Base-by-base conservation (phyloP, 352 stramenopile species). In the Aphanomyces euteiches region DNA sequence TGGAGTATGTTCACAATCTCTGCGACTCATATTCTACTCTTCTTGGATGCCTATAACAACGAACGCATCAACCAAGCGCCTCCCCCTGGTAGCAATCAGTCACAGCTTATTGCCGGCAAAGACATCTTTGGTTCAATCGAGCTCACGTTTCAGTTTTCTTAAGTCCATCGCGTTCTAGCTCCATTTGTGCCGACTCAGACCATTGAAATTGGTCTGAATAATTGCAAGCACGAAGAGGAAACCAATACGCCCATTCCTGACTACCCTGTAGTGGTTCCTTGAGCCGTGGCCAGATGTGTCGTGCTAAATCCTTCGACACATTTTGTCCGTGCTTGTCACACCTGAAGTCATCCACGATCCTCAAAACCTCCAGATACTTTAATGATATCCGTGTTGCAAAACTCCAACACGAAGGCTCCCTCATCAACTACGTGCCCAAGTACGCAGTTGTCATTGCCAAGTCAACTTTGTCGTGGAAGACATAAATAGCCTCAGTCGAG, bases 301-400 rank as follows among this genome's bases (percentile, higher is more conserved):
- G 86, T 54, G 74, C 83, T 54, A 97, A 97, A 78, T 88, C 78
- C 1, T 96, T 97, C 68, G 90, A 97, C 71, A 96, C 89, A 2
- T 97, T 97, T 69, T 95, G 84, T 72, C 91, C 91, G 85, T 87
- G 47, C 81, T 97, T 45, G 79, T 96, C 39, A 90, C 88, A 2
- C 77, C 81, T 15, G 78, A 84, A n/a, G 67, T 82, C 41, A 90
- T 96, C 50, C 77, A 76, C 3, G 84, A 95, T 77, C 86, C 86
- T 13, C 83, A 96, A 75, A 78, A 77, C 15, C 80, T 97, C 6
- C 69, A 76, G 37, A 91, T 79, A 82, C 54, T 66, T 97, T 38
- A 96, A 97, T 65, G 86, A 84, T 39, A 75, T 89, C 43, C 78
- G 83, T 53, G 85, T 96, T 75, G n/a, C 91, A 97, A 72, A 82